Evolutionary conservation across 805 yeast genomes (phyloP).

Genomic region (Brettanomyces bruxellensis): DNA sequence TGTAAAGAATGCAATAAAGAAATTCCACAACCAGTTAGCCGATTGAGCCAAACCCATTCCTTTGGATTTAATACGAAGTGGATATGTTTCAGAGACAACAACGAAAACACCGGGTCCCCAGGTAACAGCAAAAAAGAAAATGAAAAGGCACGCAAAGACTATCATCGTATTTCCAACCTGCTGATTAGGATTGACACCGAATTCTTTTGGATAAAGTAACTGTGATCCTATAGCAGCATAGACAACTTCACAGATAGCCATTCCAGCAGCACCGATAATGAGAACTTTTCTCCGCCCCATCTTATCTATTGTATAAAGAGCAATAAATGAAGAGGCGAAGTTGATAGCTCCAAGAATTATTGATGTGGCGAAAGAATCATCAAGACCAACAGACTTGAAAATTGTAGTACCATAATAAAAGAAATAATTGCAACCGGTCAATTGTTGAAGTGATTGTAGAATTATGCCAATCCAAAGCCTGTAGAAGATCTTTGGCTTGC

Average conservation of each 20-base stretch:
- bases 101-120: conserved; percentile 70
- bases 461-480: conserved; percentile 50
- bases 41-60: conserved; percentile 59
- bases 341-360: conserved; percentile 47
- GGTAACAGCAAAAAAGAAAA: conserved; percentile 58
- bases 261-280: conserved; percentile 39
- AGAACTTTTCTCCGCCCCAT: conserved; percentile 45
- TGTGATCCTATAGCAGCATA: conserved; percentile 54
- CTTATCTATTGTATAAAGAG: conserved; percentile 41
- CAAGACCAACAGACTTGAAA: conserved; percentile 46
- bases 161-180: conserved; percentile 56
- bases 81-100: conserved; percentile 59
- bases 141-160: conserved; percentile 51
- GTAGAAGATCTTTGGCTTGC: conserved; percentile 51
- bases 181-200: conserved; percentile 30
- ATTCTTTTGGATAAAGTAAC: conserved; percentile 30
- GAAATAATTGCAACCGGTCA: conserved; percentile 56
- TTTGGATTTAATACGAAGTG: conserved; percentile 52
- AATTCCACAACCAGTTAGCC: conserved; percentile 57
- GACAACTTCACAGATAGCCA: conserved; percentile 46
- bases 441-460: conserved; percentile 53
- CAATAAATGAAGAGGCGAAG: conserved; percentile 43
- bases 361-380: conserved; percentile 46
- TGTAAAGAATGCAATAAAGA: conserved; percentile 45
- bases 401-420: conserved; percentile 59